Evolutionary conservation across 768 basidiomycete genomes (phyloP), one percentile per base, ranked within the genome.

Genomic region (Mycena maculata): DNA sequence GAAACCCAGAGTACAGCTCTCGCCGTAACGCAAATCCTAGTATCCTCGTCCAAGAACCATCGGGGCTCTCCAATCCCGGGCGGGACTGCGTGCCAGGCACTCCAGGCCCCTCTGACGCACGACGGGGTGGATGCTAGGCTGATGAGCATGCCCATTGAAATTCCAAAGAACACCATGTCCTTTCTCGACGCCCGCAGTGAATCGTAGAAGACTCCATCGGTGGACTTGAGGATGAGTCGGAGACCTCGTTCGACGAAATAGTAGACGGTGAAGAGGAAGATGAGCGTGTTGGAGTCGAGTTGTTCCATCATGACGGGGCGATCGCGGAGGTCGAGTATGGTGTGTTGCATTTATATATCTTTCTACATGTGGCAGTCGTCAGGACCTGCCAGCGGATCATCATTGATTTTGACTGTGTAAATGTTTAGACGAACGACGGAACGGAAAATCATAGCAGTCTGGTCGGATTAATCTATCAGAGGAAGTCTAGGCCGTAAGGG

Each of bases 1-100:
- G 69, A 73, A 20, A 73, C 60, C 70, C 69, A 73, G 10, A 73
- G 59, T 23, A 73, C 61, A 12, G 72, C 72, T 38, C 72, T 48
- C 25, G 72, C 67, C 23, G 72, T 66, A 8, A 73, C 55, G 52
- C 72, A 73, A 33, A 61, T 65, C 38, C 45, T 49, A n/a, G 67
- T 53, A 45, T 71, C 70, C 0, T 59, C 53, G 58, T 66, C 65
- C 58, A 72, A 60, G 23, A 60, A 55, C 64, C 60, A 67, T 22
- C 27, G 42, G 25, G 69, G 66, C 13, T 61, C 58, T 3, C 58
- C 27, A 5, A 2, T 53, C n/a, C 64, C 60, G 20, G 65, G 59
- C 36, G 30, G 6, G 30, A 67, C 47, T 16, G 62, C 49, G 28
- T 39, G 7, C 62, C 59, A 62, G 13, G 69, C 60, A 36, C 27